A percentile compares a stretch with the other conserved stretches of the same genome.
These are phyloP conservation scores for Cystofilobasidium ferigula DNA, from an alignment of 768 basidiomycete species.

Conservation along the genomic window DNA sequence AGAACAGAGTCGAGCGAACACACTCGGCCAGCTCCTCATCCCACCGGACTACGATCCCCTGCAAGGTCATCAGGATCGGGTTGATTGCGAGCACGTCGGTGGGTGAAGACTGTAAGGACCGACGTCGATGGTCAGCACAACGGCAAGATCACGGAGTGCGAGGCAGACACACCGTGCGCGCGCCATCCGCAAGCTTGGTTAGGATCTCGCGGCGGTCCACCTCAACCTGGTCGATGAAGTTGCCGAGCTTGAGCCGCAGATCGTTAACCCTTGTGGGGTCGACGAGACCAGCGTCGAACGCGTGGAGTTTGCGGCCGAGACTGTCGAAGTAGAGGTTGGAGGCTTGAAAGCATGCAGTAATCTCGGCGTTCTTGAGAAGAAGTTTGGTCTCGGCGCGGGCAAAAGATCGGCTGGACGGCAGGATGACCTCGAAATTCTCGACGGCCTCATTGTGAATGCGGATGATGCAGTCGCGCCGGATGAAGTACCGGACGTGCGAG, in stretches of 20 bases:
- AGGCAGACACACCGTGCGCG: constrained; percentile 49
- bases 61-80: constrained; percentile 68
- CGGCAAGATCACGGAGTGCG: background rate
- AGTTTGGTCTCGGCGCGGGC: constrained; percentile 78
- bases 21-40: constrained; percentile 41
- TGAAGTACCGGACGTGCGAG: constrained; percentile 85
- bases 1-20: background rate
- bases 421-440: constrained; percentile 69
- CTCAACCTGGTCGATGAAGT: constrained; percentile 60
- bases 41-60: constrained; percentile 94
- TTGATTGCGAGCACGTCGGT: constrained; percentile 82
- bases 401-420: constrained; percentile 76
- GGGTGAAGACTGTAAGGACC: constrained; percentile 47
- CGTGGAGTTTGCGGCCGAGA: constrained; percentile 37
- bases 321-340: constrained; percentile 49
- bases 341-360: constrained; percentile 58
- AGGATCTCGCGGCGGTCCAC: constrained; percentile 53
- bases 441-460: constrained; percentile 79
- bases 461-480: constrained; percentile 45
- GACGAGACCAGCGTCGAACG: constrained; percentile 35
- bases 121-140: background rate
- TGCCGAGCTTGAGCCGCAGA: constrained; percentile 33
- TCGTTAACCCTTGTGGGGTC: constrained; percentile 34
- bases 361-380: constrained; percentile 84
- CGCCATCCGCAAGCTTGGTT: constrained; percentile 56